Percentiles rank a stretch among this genome's conserved stretches.
Conservation (phyloP, 768 basidiomycete species). For the Albatrellus ellisii region DNA sequence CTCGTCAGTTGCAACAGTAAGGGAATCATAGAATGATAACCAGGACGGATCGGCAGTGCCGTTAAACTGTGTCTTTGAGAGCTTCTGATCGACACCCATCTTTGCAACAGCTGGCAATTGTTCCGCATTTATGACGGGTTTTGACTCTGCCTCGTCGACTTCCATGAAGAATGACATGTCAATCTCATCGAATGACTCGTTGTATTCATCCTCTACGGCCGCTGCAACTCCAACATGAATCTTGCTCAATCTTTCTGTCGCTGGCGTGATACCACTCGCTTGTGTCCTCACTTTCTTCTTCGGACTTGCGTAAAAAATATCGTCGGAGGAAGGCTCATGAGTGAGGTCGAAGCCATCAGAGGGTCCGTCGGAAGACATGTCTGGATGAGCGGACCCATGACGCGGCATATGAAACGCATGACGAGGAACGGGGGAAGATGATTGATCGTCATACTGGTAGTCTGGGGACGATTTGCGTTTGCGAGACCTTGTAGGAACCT, state of each 20-base stretch:
- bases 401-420: constrained; percentile 8
- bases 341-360: constrained; percentile 17
- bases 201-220: constrained; percentile 22
- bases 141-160: constrained; percentile 31
- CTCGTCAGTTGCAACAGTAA: constrained; percentile 48
- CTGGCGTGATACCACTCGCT: constrained; percentile 33
- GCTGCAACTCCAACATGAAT: constrained; percentile 38
- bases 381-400: constrained; percentile 12
- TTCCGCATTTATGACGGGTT: too few relatives aligned
- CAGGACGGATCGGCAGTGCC: constrained; percentile 37
- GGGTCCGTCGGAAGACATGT: constrained; percentile 20
- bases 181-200: constrained; percentile 34
- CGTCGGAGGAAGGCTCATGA: constrained; percentile 31
- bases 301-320: constrained; percentile 53
- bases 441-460: constrained; percentile 11
- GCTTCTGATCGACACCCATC: constrained; percentile 18
- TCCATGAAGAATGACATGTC: constrained; percentile 49
- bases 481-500: constrained; percentile 24
- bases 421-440: constrained; percentile 18
- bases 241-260: constrained; percentile 42
- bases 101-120: too few relatives aligned
- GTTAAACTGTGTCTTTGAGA: constrained; percentile 13
- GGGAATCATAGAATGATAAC: constrained; percentile 65
- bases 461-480: constrained; percentile 58
- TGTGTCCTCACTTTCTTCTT: constrained; percentile 49